phyloP scores from a whole-genome alignment of 306 rosid species.

The Quercus variabilis region DNA sequence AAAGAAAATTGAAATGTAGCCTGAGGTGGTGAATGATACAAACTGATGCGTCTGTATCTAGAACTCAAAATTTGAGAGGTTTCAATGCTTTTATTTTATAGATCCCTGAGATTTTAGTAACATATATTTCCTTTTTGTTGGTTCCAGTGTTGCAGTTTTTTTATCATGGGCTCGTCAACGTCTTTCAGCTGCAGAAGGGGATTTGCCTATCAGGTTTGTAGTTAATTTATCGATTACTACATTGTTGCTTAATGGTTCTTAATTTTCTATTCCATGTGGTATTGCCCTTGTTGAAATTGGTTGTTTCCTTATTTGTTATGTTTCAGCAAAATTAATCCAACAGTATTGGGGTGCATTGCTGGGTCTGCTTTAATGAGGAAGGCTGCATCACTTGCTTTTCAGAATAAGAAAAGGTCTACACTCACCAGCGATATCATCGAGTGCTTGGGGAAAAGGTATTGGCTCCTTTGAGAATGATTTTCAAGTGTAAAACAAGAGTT shows the following conservation, averaged over 20 bases:
- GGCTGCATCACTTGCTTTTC: constrained; percentile 85
- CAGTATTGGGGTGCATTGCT: constrained; percentile 78
- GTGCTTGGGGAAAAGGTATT: constrained; percentile 79
- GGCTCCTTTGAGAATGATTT: constrained; percentile 1
- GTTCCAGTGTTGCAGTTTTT: constrained; percentile 73
- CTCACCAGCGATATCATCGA: constrained; percentile 86
- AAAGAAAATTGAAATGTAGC: not conserved
- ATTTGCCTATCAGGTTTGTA: constrained; percentile 43
- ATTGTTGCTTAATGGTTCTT: not conserved
- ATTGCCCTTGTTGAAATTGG: not conserved
- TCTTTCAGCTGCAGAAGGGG: constrained; percentile 24
- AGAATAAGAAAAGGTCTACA: constrained; percentile 78
- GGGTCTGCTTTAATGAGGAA: constrained; percentile 78
- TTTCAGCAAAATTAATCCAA: constrained; percentile 59
- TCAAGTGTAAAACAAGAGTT: not conserved
- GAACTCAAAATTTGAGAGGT: not conserved
- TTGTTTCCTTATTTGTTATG: constrained; percentile 13
- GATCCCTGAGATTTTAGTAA: not conserved
- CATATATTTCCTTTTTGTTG: not conserved
- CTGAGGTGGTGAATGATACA: not conserved
- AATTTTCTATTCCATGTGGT: not conserved
- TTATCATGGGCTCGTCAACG: constrained; percentile 73
- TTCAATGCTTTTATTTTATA: not conserved
- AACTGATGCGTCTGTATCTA: not conserved
- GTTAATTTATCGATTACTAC: constrained; percentile 2